Base-by-base conservation (phyloP, 805 yeast species). In the Debaryomyces prosopidis region DNA sequence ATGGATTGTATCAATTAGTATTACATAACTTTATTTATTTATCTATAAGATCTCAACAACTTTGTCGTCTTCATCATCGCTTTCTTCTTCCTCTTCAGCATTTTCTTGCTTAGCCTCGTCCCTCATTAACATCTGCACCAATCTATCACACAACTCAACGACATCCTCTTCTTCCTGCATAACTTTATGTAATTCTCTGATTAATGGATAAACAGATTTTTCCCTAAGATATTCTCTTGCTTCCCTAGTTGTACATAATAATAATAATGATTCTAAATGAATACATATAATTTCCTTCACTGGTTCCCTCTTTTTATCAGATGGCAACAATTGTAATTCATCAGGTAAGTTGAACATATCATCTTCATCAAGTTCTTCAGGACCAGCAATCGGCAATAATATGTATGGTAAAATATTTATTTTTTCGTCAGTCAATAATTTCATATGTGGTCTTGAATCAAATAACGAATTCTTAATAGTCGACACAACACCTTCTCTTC, bases 401-500 rank as follows among this genome's bases (percentile, higher is more conserved):
- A 92, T 76, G 55, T 86, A 88, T 4, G 96, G 96, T 58, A 94
- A 74, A 32, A 92, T 56, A 54, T 91, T 89, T 46, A 89, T 82
- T 7, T 74, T 66, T 31, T 76, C 81, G 55, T 87, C 85, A 4
- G 70, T 72, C 34, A 89, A 63, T 36, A 92, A 69, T 18, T 60
- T 63, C 54, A 67, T 66, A 60, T 92, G 98, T 30, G 79, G 65
- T 34, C 82, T 80, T 1, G 87, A 73, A 59, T 91, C 96, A 58
- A 92, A 92, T 40, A 92, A 69, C 0, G 92, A 80, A 66, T 92
- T 92, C 63, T 94, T 92, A 54, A 94, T 87, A 1, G 97, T 87
- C 4, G 96, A 86, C 1, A 96, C 95, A 32, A 89, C 91, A 59
- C 96, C 97, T 61, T 87, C 91, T 66, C 98, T 79, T 69, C 98